A percentile compares a stretch with the other conserved stretches of the same genome.
Conservation (phyloP, 768 basidiomycete species). For the Termitomyces sp. region DNA sequence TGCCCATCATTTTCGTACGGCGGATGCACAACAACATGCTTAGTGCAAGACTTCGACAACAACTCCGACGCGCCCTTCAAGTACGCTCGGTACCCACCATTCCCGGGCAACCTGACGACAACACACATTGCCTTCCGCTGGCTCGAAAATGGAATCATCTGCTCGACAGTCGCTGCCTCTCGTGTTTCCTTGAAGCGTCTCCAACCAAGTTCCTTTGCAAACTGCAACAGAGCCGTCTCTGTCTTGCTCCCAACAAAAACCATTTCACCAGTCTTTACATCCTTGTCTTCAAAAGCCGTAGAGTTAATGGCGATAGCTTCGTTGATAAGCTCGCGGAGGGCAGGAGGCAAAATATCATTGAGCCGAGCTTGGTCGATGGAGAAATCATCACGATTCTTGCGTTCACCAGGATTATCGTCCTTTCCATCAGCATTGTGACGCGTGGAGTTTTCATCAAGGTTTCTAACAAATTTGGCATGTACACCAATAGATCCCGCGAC, state of each 20-base stretch:
- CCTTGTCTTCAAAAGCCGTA: constrained; percentile 86
- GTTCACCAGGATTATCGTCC: constrained; percentile 27
- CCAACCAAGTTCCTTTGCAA: constrained; percentile 82
- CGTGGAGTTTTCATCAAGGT: constrained; percentile 62
- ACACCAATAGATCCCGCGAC: constrained; percentile 95
- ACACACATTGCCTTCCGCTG: constrained; percentile 95
- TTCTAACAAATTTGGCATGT: constrained; percentile 88
- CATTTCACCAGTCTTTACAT: constrained; percentile 51
- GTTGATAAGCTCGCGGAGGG: constrained; percentile 68
- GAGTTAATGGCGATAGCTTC: constrained; percentile 88
- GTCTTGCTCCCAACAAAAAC: constrained; percentile 92
- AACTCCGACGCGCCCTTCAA: constrained; percentile 96
- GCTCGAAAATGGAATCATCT: constrained; percentile 93
- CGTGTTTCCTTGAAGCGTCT: constrained; percentile 62
- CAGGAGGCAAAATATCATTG: constrained; percentile 54
- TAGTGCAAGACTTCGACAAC: constrained; percentile 68
- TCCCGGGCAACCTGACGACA: constrained; percentile 55
- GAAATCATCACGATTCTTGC: constrained; percentile 67
- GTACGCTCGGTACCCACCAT: constrained; percentile 53
- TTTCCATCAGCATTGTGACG: constrained; percentile 69
- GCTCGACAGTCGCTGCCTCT: constrained; percentile 55
- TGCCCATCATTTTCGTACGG: constrained; percentile 19
- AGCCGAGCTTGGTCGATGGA: constrained; percentile 78
- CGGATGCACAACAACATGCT: constrained; percentile 65
- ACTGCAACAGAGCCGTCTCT: constrained; percentile 84